Percentiles rank a stretch among this genome's conserved stretches.
phyloP scores from a whole-genome alignment of 148 eudicot species.

The Rhododendron molle region DNA sequence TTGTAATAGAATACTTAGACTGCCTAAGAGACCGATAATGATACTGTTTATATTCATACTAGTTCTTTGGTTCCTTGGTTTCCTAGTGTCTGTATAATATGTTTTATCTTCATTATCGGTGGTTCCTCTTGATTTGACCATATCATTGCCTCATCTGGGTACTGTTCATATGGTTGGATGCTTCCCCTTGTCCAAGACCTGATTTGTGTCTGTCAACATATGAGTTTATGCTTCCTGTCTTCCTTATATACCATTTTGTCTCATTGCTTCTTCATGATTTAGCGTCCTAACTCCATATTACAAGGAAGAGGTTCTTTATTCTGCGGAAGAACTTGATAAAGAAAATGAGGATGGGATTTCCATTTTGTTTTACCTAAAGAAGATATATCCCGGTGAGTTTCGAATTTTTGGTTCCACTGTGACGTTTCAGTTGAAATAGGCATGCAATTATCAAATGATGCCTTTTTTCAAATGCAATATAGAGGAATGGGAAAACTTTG shows the following conservation, averaged over 20 bases:
- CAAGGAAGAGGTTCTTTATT: conserved; percentile 94
- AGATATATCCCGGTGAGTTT: conserved; percentile 87
- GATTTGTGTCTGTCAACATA: not conserved
- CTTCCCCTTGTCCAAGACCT: not conserved
- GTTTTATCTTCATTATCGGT: not conserved
- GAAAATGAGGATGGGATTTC: conserved; percentile 98
- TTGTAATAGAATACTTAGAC: not conserved
- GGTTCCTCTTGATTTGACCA: not conserved
- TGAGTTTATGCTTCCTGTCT: not conserved
- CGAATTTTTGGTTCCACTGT: conserved; percentile 6
- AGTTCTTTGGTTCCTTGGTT: not conserved
- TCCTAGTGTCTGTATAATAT: not conserved
- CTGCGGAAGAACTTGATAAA: conserved; percentile 69
- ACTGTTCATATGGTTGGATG: not conserved
- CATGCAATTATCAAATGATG: conserved; percentile 1
- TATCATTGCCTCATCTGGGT: not conserved
- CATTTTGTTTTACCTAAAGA: conserved; percentile 84
- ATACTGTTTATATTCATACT: not conserved
- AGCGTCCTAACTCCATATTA: conserved; percentile 96
- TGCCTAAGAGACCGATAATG: not conserved
- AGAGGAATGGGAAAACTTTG: conserved; percentile 90
- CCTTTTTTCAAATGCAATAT: conserved; percentile 15
- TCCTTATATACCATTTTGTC: not conserved
- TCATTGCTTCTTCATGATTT: conserved; percentile 21
- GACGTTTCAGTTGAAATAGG: conserved; percentile 4